A percentile compares a stretch with the other conserved stretches of the same genome.
These are phyloP conservation scores for Penicillium verhagenii DNA, from an alignment of 495 filamentous ascomycete species.

Conservation along the genomic window DNA sequence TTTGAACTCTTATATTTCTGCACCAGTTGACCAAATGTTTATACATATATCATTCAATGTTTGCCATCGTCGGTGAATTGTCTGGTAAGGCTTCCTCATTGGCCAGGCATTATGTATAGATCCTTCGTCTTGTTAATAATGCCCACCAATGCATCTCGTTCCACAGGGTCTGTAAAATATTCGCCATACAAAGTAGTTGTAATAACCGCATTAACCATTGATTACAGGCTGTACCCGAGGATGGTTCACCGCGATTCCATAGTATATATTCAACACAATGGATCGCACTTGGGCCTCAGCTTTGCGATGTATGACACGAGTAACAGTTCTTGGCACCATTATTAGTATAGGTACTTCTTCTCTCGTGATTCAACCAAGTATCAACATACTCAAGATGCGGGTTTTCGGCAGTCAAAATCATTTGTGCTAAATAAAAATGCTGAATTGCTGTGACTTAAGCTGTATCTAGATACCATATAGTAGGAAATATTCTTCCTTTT, in stretches of 20 bases:
- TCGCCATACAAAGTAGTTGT: conserved; percentile 24
- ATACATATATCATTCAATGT: no score
- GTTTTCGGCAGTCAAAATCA: conserved; percentile 26
- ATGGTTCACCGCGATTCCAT: conserved; percentile 24
- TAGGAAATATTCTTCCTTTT: conserved; percentile 28
- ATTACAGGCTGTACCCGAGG: conserved; percentile 18
- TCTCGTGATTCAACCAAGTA: neutral
- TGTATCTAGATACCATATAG: conserved; percentile 29
- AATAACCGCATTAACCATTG: conserved; percentile 29
- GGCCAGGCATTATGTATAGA: conserved; percentile 20
- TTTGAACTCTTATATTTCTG: conserved; percentile 10
- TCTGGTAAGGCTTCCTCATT: conserved; percentile 18
- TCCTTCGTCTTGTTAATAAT: conserved; percentile 17
- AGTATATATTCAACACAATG: conserved; percentile 24
- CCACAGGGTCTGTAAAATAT: conserved; percentile 26
- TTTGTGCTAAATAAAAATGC: conserved; percentile 22
- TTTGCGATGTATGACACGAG: conserved; percentile 21
- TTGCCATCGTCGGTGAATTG: conserved; percentile 13
- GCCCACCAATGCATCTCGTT: conserved; percentile 21
- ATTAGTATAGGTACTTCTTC: neutral
- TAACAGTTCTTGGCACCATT: conserved; percentile 9
- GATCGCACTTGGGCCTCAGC: conserved; percentile 25
- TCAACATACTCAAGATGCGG: conserved; percentile 24
- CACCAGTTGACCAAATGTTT: no score
- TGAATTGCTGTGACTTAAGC: conserved; percentile 23